A percentile compares a stretch with the other conserved stretches of the same genome.
These are phyloP conservation scores for Medicago ruthenica DNA, from an alignment of 306 rosid species.

Conservation along the genomic window DNA sequence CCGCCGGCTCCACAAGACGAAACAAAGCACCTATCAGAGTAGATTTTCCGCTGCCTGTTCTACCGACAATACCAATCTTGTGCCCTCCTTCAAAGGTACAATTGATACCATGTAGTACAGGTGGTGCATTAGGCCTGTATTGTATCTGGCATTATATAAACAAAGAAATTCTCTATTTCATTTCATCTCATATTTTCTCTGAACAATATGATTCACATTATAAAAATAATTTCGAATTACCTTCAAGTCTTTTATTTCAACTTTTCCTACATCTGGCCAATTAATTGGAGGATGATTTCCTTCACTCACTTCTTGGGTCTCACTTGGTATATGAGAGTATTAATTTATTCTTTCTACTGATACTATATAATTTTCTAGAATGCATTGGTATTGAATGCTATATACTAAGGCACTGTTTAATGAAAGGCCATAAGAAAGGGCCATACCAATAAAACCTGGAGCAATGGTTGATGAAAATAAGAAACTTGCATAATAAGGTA, in stretches of 20 bases:
- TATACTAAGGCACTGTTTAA: conserved; percentile 49
- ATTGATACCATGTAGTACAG: too few relatives aligned
- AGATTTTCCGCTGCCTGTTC: too few relatives aligned
- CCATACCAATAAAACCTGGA: conserved; percentile 79
- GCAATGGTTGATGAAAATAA: background rate
- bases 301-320: conserved; percentile 63
- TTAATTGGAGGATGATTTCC: conserved; percentile 60
- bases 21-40: too few relatives aligned
- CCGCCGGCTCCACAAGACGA: too few relatives aligned
- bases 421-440: conserved; percentile 85
- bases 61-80: too few relatives aligned
- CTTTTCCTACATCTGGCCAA: conserved; percentile 76
- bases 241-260: conserved; percentile 69
- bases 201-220: background rate
- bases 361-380: conserved; percentile 62
- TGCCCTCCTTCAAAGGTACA: too few relatives aligned
- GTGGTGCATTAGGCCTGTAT: conserved; percentile 55
- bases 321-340: conserved; percentile 69
- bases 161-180: background rate
- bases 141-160: conserved; percentile 51
- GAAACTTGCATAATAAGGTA: conserved; percentile 1
- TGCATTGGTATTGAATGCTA: conserved; percentile 71
- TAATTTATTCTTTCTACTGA: conserved; percentile 79
- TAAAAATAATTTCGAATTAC: conserved; percentile 29
- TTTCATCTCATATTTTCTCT: background rate